Conservation (phyloP, 805 yeast species). For the Wickerhamomyces hampshirensis region DNA sequence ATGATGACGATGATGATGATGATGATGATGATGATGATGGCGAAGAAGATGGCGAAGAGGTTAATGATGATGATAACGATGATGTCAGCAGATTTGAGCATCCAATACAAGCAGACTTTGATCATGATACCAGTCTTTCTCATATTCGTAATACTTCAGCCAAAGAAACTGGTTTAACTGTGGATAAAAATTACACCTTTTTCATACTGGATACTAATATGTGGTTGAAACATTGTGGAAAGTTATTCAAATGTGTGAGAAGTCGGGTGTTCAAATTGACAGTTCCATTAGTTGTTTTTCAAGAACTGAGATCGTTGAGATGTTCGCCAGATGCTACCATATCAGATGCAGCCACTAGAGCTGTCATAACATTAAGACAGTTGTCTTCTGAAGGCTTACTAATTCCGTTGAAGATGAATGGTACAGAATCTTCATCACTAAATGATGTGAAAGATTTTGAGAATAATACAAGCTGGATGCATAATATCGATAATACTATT, state of each 20-base stretch:
- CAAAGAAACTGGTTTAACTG: constrained; percentile 11
- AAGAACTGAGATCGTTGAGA: constrained; percentile 66
- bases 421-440: constrained; percentile 59
- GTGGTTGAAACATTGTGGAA: constrained; percentile 79
- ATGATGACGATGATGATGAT: constrained; percentile 1
- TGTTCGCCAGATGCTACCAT: constrained; percentile 68
- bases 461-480: constrained; percentile 66
- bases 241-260: constrained; percentile 63
- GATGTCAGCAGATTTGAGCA: neutral
- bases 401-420: constrained; percentile 62
- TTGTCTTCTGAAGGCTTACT: constrained; percentile 51
- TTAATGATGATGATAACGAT: no score
- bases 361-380: constrained; percentile 70
- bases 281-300: constrained; percentile 73
- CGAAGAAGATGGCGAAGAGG: no score
- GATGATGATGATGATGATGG: constrained; percentile 1
- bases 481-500: constrained; percentile 60
- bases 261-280: constrained; percentile 54
- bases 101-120: neutral
- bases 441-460: constrained; percentile 74
- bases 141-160: neutral
- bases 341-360: constrained; percentile 76
- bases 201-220: constrained; percentile 67
- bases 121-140: constrained; percentile 2
- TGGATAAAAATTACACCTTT: constrained; percentile 8